Percentiles rank a stretch among this genome's conserved stretches.
Conservation (phyloP, 345 rosid species). For the rapeseed (Brassica napus) region Da-Ae NC_063436.1:8241501-8242000, state of each 20-base stretch:
- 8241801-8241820: neutral
- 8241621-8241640: slow-evolving; percentile 24
- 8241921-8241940: neutral
- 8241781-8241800: slow-evolving; percentile 2
- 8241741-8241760: slow-evolving; percentile 21
- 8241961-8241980: slow-evolving; percentile 6
- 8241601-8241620: slow-evolving; percentile 18
- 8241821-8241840: slow-evolving; percentile 18
- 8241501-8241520: slow-evolving; percentile 55
- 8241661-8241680: slow-evolving; percentile 79
- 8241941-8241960: slow-evolving; percentile 14
- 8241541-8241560: slow-evolving; percentile 45
- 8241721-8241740: slow-evolving; percentile 84
- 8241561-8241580: slow-evolving; percentile 48
- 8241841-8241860: slow-evolving; percentile 54
- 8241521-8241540: slow-evolving; percentile 50
- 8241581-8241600: neutral
- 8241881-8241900: slow-evolving; percentile 94
- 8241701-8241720: slow-evolving; percentile 56
- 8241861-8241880: slow-evolving; percentile 77
- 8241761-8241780: neutral
- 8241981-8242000: neutral
- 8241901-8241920: slow-evolving; percentile 66
- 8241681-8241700: slow-evolving; percentile 63
- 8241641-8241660: slow-evolving; percentile 82